These are phyloP conservation scores for Aspergillus sp. DNA, from an alignment of 2,329 filamentous ascomycete species.

Conservation along the genomic window DNA sequence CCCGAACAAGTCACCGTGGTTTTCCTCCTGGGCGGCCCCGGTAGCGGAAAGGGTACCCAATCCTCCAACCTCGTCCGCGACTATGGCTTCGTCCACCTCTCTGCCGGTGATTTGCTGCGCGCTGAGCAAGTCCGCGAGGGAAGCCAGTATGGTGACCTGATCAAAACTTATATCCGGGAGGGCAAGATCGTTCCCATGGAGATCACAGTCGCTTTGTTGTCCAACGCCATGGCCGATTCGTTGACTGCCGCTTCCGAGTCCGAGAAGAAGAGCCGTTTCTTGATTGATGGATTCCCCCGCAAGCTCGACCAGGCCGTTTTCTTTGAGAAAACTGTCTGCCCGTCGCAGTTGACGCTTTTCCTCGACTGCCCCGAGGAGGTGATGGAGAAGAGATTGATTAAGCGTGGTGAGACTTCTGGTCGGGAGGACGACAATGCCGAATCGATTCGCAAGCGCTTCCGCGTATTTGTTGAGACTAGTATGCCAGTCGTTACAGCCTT, in stretches of 20 bases:
- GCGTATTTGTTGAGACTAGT: constrained; percentile 88
- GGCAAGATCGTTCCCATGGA: constrained; percentile 98
- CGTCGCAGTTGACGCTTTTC: constrained; percentile 81
- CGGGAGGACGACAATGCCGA: constrained; percentile 90
- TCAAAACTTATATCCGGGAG: constrained; percentile 88
- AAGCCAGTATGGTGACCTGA: constrained; percentile 86
- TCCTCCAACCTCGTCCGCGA: constrained; percentile 81
- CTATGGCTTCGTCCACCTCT: constrained; percentile 89
- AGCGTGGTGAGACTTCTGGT: constrained; percentile 89
- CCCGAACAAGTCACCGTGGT: constrained; percentile 80
- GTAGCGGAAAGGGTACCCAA: constrained; percentile 94
- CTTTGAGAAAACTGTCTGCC: constrained; percentile 87
- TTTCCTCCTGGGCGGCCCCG: constrained; percentile 93
- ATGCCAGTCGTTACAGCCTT: constrained; percentile 95
- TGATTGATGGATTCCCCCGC: constrained; percentile 80
- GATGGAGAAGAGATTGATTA: constrained; percentile 77
- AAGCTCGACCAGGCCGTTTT: constrained; percentile 96
- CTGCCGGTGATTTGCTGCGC: constrained; percentile 86
- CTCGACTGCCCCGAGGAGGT: constrained; percentile 87
- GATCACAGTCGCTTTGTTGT: constrained; percentile 86
- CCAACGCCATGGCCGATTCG: constrained; percentile 80
- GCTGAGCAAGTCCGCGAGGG: constrained; percentile 86
- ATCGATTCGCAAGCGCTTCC: constrained; percentile 94
- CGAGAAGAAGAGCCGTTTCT: constrained; percentile 62
- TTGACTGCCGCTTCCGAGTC: constrained; percentile 45